phyloP scores from a whole-genome alignment of 257 asterid species.

The Linaria vulgaris region DNA sequence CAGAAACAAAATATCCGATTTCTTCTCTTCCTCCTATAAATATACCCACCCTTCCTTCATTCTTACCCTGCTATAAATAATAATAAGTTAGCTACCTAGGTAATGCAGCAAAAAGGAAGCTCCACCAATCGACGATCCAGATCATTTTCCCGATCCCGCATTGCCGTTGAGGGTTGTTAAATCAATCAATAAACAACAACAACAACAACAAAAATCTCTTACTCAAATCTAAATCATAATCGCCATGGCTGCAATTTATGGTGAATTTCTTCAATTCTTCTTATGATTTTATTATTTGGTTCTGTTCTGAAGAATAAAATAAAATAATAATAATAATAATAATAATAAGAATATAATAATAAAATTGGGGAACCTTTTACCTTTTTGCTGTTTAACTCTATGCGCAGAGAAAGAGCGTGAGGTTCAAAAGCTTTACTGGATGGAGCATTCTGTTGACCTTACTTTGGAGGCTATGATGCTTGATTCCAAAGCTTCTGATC shows the following conservation, averaged over 20 bases:
- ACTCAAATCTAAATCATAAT: no score
- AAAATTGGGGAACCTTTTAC: no score
- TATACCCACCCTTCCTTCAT: neutral
- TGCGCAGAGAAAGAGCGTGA: constrained; percentile 73
- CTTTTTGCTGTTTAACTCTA: neutral
- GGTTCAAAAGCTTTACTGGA: constrained; percentile 88
- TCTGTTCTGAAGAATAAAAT: neutral
- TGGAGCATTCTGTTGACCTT: constrained; percentile 74
- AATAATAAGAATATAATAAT: no score
- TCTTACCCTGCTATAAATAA: no score
- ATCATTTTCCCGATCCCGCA: constrained; percentile 86
- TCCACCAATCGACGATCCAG: constrained; percentile 71
- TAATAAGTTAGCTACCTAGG: neutral
- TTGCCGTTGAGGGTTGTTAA: constrained; percentile 79
- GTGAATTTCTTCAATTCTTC: neutral
- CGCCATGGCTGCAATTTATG: constrained; percentile 50
- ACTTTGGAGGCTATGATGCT: constrained; percentile 96
- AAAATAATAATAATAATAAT: no score
- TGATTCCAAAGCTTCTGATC: constrained; percentile 91
- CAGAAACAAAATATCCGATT: neutral
- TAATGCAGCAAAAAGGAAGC: constrained; percentile 84
- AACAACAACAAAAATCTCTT: no score
- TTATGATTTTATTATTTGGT: constrained; percentile 36
- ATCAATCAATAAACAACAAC: no score
- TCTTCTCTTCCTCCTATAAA: neutral